phyloP scores from a whole-genome alignment of 2,329 filamentous ascomycete genomes.

The Trichothecium sympodiale region DNA sequence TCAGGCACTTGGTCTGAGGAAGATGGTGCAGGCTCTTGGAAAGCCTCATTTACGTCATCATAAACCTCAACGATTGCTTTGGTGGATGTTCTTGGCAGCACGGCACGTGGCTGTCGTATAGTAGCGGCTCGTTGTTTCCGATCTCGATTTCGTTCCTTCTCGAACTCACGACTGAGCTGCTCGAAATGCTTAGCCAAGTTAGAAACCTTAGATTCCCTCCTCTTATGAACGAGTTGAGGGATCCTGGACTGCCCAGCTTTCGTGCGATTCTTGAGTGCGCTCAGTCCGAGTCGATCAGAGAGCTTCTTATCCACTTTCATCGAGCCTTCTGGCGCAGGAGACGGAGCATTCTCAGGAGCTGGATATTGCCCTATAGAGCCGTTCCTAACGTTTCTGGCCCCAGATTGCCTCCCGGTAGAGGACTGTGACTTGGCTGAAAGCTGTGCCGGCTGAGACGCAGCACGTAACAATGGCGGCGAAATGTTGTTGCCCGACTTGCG shows the following conservation, averaged over 20 bases:
- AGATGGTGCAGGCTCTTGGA: slow-evolving; percentile 51
- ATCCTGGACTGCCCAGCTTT: slow-evolving; percentile 65
- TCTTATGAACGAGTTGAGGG: slow-evolving; percentile 72
- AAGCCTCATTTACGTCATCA: slow-evolving; percentile 83
- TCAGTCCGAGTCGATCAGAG: slow-evolving; percentile 58
- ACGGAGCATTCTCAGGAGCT: background rate
- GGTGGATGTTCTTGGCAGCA: slow-evolving; percentile 77
- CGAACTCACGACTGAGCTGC: slow-evolving; percentile 90
- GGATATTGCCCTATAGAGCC: slow-evolving; percentile 14
- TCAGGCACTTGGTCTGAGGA: slow-evolving; percentile 14
- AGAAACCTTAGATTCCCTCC: slow-evolving; percentile 68
- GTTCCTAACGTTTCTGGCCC: slow-evolving; percentile 21
- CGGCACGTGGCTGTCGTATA: slow-evolving; percentile 63
- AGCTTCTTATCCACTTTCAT: slow-evolving; percentile 62
- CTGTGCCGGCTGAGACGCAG: slow-evolving; percentile 40
- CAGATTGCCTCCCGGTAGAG: slow-evolving; percentile 27
- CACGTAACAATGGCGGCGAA: slow-evolving; percentile 42
- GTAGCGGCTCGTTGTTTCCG: slow-evolving; percentile 70
- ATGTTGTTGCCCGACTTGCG: slow-evolving; percentile 33
- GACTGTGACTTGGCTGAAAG: slow-evolving; percentile 35
- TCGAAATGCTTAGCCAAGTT: slow-evolving; percentile 94
- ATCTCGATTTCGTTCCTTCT: slow-evolving; percentile 84
- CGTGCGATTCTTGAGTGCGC: slow-evolving; percentile 47
- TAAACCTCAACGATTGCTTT: slow-evolving; percentile 95
- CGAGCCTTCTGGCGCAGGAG: slow-evolving; percentile 23